These are phyloP conservation scores for Ammopiptanthus mongolicus DNA, from an alignment of 306 rosid genomes.

Conservation along the genomic window DNA sequence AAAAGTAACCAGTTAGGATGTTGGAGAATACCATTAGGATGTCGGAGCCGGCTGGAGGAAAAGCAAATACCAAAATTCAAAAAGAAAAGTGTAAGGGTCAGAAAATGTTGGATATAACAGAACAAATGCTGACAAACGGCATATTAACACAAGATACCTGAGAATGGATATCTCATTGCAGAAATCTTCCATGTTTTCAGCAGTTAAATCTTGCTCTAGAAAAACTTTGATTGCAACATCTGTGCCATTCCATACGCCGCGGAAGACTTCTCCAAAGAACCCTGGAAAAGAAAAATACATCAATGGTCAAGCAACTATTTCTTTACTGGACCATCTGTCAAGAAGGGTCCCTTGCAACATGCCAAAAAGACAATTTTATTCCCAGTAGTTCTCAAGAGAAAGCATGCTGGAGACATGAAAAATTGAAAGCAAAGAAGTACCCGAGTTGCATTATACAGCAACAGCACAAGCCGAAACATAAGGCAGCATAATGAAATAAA, in stretches of 20 bases:
- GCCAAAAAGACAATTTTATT: neutral
- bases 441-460: neutral
- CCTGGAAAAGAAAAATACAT: constrained; percentile 47
- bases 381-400: neutral
- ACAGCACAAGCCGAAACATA: neutral
- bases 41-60: constrained; percentile 85
- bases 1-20: constrained; percentile 20
- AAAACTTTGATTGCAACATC: constrained; percentile 97
- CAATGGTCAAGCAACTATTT: constrained; percentile 21
- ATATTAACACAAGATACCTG: constrained; percentile 47
- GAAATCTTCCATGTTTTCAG: constrained; percentile 97
- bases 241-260: constrained; percentile 95
- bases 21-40: constrained; percentile 79
- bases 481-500: neutral
- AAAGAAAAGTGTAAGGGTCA: constrained; percentile 20
- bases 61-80: constrained; percentile 12
- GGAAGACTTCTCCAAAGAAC: constrained; percentile 97
- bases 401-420: neutral
- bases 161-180: constrained; percentile 97
- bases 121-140: constrained; percentile 7
- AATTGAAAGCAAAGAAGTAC: neutral
- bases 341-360: neutral
- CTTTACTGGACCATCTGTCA: constrained; percentile 9
- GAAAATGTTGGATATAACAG: constrained; percentile 24
- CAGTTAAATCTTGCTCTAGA: constrained; percentile 91